Conservation (phyloP, 2,329 filamentous ascomycete genomes). For the Fusarium sp. region DNA sequence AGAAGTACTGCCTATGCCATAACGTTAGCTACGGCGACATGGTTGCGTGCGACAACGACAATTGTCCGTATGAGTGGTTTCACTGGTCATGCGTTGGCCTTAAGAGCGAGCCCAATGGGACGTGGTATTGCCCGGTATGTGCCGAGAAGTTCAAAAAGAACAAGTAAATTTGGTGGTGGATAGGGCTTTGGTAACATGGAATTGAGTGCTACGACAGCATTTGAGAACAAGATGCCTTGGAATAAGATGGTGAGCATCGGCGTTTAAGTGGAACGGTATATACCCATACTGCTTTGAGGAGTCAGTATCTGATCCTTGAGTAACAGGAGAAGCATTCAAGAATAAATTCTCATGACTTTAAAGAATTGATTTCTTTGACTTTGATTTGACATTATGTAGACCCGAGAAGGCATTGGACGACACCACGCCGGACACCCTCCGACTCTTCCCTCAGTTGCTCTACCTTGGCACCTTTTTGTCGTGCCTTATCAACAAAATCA, state of each 20-base stretch:
- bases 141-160: slow-evolving; percentile 62
- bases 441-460: slow-evolving; percentile 67
- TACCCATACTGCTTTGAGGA: slow-evolving; percentile 33
- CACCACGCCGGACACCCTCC: slow-evolving; percentile 70
- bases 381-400: slow-evolving; percentile 17
- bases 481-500: slow-evolving; percentile 72
- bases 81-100: slow-evolving; percentile 82
- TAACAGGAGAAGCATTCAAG: background rate
- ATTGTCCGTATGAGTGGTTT: slow-evolving; percentile 88
- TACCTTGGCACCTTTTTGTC: slow-evolving; percentile 61
- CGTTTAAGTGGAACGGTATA: slow-evolving; percentile 30
- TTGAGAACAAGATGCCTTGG: background rate
- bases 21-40: slow-evolving; percentile 88
- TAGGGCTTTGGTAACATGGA: background rate
- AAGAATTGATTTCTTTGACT: background rate
- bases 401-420: slow-evolving; percentile 63
- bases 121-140: slow-evolving; percentile 75
- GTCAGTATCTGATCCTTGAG: background rate
- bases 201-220: slow-evolving; percentile 4
- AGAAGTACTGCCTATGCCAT: slow-evolving; percentile 86
- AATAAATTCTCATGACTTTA: background rate
- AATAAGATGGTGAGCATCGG: slow-evolving; percentile 4
- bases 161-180: slow-evolving; percentile 40
- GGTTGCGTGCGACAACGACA: slow-evolving; percentile 88
- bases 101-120: slow-evolving; percentile 75